Conservation (phyloP, 2,329 filamentous ascomycete genomes). For the Diaporthe helianthi region DNA sequence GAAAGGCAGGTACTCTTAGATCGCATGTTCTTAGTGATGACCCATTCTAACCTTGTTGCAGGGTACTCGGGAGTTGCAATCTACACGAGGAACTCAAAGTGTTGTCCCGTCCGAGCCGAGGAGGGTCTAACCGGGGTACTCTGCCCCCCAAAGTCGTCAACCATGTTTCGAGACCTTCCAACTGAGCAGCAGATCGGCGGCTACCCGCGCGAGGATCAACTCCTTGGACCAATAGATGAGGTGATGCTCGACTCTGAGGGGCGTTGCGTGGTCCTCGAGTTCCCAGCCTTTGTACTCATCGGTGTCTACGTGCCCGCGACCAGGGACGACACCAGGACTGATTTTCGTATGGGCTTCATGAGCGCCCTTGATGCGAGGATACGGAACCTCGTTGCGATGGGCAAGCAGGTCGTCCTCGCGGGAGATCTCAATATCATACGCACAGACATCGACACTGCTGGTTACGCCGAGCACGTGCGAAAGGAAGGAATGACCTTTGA, state of each 20-base stretch:
- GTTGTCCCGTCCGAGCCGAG: slow-evolving; percentile 86
- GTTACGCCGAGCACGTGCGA: slow-evolving; percentile 72
- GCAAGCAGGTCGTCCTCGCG: slow-evolving; percentile 84
- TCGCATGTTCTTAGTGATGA: too few relatives aligned
- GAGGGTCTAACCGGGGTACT: slow-evolving; percentile 90
- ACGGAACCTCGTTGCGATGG: slow-evolving; percentile 79
- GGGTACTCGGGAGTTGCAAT: slow-evolving; percentile 96
- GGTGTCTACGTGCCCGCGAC: slow-evolving; percentile 93
- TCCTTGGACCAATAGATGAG: slow-evolving; percentile 71
- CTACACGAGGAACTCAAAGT: slow-evolving; percentile 87
- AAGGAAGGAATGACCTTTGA: slow-evolving; percentile 73
- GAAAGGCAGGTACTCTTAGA: slow-evolving; percentile 67
- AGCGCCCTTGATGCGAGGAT: slow-evolving; percentile 82
- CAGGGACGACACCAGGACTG: slow-evolving; percentile 81
- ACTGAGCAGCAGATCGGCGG: slow-evolving; percentile 82
- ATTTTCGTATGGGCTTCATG: slow-evolving; percentile 83
- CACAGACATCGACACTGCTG: slow-evolving; percentile 77
- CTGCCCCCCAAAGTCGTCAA: slow-evolving; percentile 73
- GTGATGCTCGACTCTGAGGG: slow-evolving; percentile 85
- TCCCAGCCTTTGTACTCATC: slow-evolving; percentile 91
- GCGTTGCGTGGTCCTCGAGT: slow-evolving; percentile 88
- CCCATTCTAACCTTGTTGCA: slow-evolving; percentile 46
- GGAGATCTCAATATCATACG: slow-evolving; percentile 87
- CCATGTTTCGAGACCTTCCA: slow-evolving; percentile 77
- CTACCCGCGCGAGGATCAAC: slow-evolving; percentile 76